Evolutionary conservation across 768 basidiomycete species (phyloP), one percentile per base, ranked within the genome.

Genomic region (Phylloporus arenicola): DNA sequence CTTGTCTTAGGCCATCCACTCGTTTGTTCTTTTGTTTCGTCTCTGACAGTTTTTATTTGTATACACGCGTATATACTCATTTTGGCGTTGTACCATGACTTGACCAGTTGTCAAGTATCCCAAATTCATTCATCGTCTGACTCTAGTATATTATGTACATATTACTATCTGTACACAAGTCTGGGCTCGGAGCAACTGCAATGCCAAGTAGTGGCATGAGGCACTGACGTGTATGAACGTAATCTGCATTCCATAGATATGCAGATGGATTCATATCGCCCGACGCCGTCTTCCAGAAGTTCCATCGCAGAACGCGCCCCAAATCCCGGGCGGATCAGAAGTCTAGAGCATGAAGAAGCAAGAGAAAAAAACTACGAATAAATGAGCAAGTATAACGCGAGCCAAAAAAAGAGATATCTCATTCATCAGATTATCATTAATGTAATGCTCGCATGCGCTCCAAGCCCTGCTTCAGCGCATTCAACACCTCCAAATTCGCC

Each of bases 401-500:
- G 34, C 16, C n/a, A 8, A 9, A 33, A 33, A n/a, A 34, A 6
- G 33, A 16, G 4, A 8, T 30, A 30, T 31, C 5, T 12, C n/a
- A 9, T 37, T 10, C n/a, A 9, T 37, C 16, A 8, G 8, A n/a
- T 27, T 9, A 25, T 42, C n/a, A 7, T 20, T 44, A 51, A 12
- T 37, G 47, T 13, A 68, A 35, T 10, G 47, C 39, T 31, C 50
- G 54, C 11, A 47, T 40, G 11, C 33, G 47, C 46, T 68, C 68
- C 53, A 69, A 45, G 19, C 61, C 59, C 22, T 41, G 17, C 43
- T 37, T 61, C 37, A 69, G 49, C 4, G 45, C 46, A 10, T 68
- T 52, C 13, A 69, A 19, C 5, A 56, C 44, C 45, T 51, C 48
- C 25, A 67, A 44, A 35, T 69, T 69, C 11, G 59, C 57, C 29